A percentile compares a stretch with the other conserved stretches of the same genome.
Evolutionary conservation across 495 filamentous ascomycete species (phyloP).

Genomic region (Hypoxylon fragiforme): DNA sequence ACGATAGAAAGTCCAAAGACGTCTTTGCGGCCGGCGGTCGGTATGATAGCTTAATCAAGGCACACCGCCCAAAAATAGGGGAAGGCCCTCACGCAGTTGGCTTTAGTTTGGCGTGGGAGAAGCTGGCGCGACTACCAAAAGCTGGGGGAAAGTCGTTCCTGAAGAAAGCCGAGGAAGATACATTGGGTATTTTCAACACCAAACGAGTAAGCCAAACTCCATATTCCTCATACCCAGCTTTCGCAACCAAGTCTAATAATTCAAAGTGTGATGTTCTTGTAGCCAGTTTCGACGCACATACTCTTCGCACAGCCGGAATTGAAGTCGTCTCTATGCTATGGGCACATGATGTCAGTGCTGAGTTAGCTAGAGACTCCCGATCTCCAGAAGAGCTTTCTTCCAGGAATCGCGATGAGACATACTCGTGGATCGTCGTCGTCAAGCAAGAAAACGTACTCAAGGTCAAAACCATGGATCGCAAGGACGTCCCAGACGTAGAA

Average conservation of each 20-base stretch:
- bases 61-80: conserved; percentile 63
- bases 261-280: conserved; percentile 84
- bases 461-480: conserved; percentile 70
- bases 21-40: conserved; percentile 93
- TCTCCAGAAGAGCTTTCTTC: conserved; percentile 76
- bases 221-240: neutral
- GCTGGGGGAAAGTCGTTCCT: conserved; percentile 61
- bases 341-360: conserved; percentile 83
- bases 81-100: conserved; percentile 77
- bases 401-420: conserved; percentile 69
- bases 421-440: conserved; percentile 84
- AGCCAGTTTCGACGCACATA: conserved; percentile 76
- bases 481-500: conserved; percentile 74
- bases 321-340: conserved; percentile 80
- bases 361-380: conserved; percentile 77
- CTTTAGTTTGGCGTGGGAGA: conserved; percentile 89
- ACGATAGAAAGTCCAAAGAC: conserved; percentile 78
- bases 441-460: conserved; percentile 80
- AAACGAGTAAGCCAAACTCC: conserved; percentile 58
- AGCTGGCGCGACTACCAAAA: conserved; percentile 68
- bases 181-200: conserved; percentile 60
- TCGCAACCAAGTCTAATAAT: conserved; percentile 19
- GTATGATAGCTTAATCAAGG: conserved; percentile 83
- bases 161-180: conserved; percentile 65
- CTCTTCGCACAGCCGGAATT: conserved; percentile 74